Evolutionary conservation across 768 basidiomycete genomes (phyloP), one percentile per base, ranked within the genome.

Genomic region (Suillus decipiens): DNA sequence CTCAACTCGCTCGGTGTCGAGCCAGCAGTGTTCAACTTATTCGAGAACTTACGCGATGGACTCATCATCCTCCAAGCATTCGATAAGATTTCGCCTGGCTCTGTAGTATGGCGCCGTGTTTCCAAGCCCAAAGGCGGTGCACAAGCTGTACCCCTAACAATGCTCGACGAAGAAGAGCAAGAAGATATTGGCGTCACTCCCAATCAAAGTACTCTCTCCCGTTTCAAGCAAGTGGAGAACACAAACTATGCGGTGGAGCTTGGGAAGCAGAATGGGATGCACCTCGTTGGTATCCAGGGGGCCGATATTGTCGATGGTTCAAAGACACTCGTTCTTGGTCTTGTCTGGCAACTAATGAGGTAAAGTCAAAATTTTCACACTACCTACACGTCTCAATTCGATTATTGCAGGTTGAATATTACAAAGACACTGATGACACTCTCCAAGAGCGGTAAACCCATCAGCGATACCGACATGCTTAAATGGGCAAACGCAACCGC

Each of bases 311-410:
- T 96, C 63, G 96, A 99, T 71, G 95, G 89, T n/a, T 81, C 81
- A 58, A 91, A 89, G 78, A 99, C 96, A 4, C 81, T 99, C 61
- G 95, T 98, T 7, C 86, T 99, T 34, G 97, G 96, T 36, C 84
- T 98, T 41, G 95, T 98, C 0, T 99, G 97, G 97, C 97, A 99
- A 72, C 81, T 97, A 60, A 98, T 98, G 96, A 81, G 93, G 91
- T 92, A 55, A 33, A 28, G 31, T 63, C 5, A 28, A 28, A 28
- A 28, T 28, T n/a, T 31, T 36, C 59, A 14, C 15, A 12, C 24
- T 39, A 24, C 24, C 1, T 59, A 43, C 50, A 48, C 17, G 9
- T 22, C 24, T 11, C 22, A 31, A 17, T 14, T 19, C 22, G 33
- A 31, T 57, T 34, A 11, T 39, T 43, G 8, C 63, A 92, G 91